Evolutionary conservation across 1,139 yeast species (phyloP).

Genomic region (Blastobotrys malaysiensis): DNA sequence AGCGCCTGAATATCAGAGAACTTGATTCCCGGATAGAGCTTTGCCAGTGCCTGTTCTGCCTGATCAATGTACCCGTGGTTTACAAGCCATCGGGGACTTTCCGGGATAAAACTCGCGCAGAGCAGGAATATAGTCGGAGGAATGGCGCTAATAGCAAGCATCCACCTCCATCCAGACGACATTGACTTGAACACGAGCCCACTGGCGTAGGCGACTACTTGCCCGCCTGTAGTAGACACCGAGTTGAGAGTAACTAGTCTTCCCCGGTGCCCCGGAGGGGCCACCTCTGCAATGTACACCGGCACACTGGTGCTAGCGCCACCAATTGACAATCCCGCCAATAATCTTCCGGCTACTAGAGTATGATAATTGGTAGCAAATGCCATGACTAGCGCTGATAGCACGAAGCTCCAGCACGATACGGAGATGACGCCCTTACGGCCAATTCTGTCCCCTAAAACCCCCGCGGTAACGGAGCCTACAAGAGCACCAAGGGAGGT

Average conservation of each 20-base stretch:
- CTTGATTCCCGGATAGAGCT: slow-evolving; percentile 37
- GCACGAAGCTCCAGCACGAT: slow-evolving; percentile 36
- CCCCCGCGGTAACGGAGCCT: slow-evolving; percentile 39
- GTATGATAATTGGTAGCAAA: slow-evolving; percentile 26
- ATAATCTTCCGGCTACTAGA: slow-evolving; percentile 35
- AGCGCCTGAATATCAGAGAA: slow-evolving; percentile 29
- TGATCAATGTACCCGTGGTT: slow-evolving; percentile 36
- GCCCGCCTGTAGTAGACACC: slow-evolving; percentile 44
- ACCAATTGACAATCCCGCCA: slow-evolving; percentile 43
- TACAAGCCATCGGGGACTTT: slow-evolving; percentile 53
- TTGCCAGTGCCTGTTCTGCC: slow-evolving; percentile 37
- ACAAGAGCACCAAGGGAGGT: slow-evolving; percentile 41
- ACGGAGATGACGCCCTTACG: slow-evolving; percentile 35
- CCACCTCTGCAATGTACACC: slow-evolving; percentile 39
- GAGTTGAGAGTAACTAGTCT: slow-evolving; percentile 38
- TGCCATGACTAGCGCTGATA: slow-evolving; percentile 38
- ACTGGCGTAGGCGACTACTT: slow-evolving; percentile 38
- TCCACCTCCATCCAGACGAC: slow-evolving; percentile 38
- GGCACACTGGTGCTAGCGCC: slow-evolving; percentile 42
- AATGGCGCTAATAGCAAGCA: slow-evolving; percentile 38
- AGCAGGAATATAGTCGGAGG: slow-evolving; percentile 39
- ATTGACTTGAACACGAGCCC: slow-evolving; percentile 29
- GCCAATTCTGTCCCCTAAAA: slow-evolving; percentile 34
- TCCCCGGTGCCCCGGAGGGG: slow-evolving; percentile 40
- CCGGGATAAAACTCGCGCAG: slow-evolving; percentile 45